Conservation (phyloP, 257 asterid species). For the Salvia rosmarinus region DNA sequence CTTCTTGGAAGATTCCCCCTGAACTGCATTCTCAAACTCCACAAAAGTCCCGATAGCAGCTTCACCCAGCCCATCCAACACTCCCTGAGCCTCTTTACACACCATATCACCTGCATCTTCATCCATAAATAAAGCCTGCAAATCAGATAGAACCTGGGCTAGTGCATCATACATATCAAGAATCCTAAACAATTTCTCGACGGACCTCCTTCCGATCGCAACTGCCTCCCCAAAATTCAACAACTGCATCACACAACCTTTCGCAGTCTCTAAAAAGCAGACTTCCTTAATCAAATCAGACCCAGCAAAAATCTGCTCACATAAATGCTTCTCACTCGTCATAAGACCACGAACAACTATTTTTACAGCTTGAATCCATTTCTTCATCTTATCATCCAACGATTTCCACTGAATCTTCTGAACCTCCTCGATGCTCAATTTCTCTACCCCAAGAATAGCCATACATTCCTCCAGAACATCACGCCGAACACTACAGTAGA, state of each 20-base stretch:
- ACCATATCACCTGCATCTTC: conserved; percentile 84
- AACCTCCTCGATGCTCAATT: conserved; percentile 94
- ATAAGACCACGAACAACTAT: conserved; percentile 70
- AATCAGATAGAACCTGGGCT: conserved; percentile 61
- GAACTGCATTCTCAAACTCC: conserved; percentile 91
- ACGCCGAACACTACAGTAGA: conserved; percentile 79
- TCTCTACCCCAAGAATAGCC: conserved; percentile 80
- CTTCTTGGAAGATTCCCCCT: conserved; percentile 79
- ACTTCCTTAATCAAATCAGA: conserved; percentile 81
- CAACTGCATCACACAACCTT: conserved; percentile 92
- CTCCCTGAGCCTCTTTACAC: conserved; percentile 81
- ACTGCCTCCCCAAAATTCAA: conserved; percentile 97
- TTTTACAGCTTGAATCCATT: conserved; percentile 86
- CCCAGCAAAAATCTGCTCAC: conserved; percentile 73
- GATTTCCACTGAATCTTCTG: conserved; percentile 83
- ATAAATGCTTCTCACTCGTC: conserved; percentile 69
- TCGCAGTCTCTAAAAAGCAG: conserved; percentile 83
- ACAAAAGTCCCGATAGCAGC: conserved; percentile 91
- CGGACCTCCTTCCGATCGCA: conserved; percentile 80
- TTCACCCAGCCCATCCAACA: conserved; percentile 71
- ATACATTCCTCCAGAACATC: conserved; percentile 85
- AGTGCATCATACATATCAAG: conserved; percentile 93
- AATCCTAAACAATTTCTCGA: conserved; percentile 82
- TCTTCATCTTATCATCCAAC: conserved; percentile 90
- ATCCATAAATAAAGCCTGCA: conserved; percentile 65